phyloP scores from a whole-genome alignment of 2,329 filamentous ascomycete species.

The Nemania abortiva region DNA sequence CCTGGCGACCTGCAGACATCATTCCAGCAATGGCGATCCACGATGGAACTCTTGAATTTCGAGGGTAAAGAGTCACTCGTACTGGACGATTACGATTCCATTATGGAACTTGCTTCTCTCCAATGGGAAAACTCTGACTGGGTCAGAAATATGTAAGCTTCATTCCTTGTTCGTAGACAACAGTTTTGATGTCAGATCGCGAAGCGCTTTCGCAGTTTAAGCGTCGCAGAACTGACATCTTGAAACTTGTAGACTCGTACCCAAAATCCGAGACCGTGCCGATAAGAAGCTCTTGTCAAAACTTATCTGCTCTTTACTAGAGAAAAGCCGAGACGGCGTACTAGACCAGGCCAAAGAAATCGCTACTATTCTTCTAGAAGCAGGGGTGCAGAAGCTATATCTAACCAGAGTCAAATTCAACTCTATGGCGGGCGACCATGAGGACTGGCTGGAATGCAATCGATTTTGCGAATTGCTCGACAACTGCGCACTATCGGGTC shows the following conservation, averaged over 20 bases:
- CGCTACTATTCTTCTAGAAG: slow-evolving; percentile 17
- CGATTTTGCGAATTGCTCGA: slow-evolving; percentile 24
- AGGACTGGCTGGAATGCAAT: background rate
- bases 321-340: slow-evolving; percentile 20
- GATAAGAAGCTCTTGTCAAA: slow-evolving; percentile 22
- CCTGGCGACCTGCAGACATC: slow-evolving; percentile 14
- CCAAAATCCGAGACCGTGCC: slow-evolving; percentile 21
- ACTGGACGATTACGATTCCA: slow-evolving; percentile 25
- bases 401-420: slow-evolving; percentile 19
- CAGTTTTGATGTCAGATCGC: background rate
- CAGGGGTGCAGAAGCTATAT: background rate
- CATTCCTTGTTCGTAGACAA: too few species aligned
- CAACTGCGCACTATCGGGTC: slow-evolving; percentile 20
- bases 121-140: slow-evolving; percentile 23
- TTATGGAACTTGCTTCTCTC: slow-evolving; percentile 12
- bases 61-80: slow-evolving; percentile 1
- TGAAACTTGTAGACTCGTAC: slow-evolving; percentile 16
- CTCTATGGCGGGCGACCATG: background rate
- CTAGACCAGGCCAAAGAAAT: slow-evolving; percentile 18
- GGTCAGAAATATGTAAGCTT: slow-evolving; percentile 20
- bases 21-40: slow-evolving; percentile 27
- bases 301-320: slow-evolving; percentile 28
- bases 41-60: slow-evolving; percentile 3
- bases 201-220: background rate
- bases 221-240: slow-evolving; percentile 6